Evolutionary conservation across 805 yeast species (phyloP), one percentile per base, ranked within the genome.

Genomic region (Suhomyces canberraensis): DNA sequence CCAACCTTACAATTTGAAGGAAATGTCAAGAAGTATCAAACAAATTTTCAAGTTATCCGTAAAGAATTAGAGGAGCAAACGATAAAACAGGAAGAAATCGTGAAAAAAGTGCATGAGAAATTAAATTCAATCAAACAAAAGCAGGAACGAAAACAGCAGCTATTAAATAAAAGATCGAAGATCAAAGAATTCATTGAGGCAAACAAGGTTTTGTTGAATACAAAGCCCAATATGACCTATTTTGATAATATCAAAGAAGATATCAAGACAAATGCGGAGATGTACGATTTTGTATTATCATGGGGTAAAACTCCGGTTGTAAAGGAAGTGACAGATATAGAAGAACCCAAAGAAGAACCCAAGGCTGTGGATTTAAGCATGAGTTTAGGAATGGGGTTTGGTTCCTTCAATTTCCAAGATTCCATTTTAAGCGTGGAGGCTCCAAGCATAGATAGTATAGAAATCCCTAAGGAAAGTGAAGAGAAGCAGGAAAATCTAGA

Each of bases 41-140:
- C 20, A 25, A 54, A 44, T 16, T 54, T 57, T 21, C 46, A 39
- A 30, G 44, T 31, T 3, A 41, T 54, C 9, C 46, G 69, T 13
- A 39, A 38, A 11, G 49, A 39, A 8, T 42, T 64, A 26, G 64
- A 61, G 39, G 54, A 51, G 13, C 66, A 63, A 35, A 43, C 45
- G 15, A 31, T 39, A 14, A 44, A 41, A 35, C 58, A 56, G 41
- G 46, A 46, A 20, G 37, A 40, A 11, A 35, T 58, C 11, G 24
- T 51, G 33, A 40, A 42, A 32, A 29, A 28, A 15, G 31, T 33
- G 11, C 29, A 26, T 25, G 27, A 21, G 17, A 25, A 20, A 27
- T 18, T 25, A 15, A 11, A 17, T 9, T 6, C 18, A 4, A 29
- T 28, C 29, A 37, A 33, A 11, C 38, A 16, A 27, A 36, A 39